Conservation (phyloP, 495 filamentous ascomycete species). For the Hypoxylon crocopeplum region DNA sequence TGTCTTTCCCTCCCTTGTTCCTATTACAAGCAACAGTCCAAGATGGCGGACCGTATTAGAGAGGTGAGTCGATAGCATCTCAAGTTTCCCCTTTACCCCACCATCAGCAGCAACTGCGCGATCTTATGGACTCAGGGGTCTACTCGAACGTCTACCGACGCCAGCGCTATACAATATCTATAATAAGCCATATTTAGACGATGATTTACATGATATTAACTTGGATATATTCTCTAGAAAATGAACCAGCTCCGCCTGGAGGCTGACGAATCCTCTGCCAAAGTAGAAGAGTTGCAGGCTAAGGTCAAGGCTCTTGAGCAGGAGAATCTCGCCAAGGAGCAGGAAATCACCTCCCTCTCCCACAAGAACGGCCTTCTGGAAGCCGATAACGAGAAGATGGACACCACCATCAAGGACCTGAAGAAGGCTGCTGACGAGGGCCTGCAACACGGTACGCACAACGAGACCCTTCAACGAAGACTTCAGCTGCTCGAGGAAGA, state of each 20-base stretch:
- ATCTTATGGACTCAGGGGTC: conserved; percentile 1
- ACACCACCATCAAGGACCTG: conserved; percentile 73
- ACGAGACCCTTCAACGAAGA: conserved; percentile 87
- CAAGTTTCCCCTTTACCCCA: conserved; percentile 49
- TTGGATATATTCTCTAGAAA: conserved; percentile 64
- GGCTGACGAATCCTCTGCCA: conserved; percentile 78
- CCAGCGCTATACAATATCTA: background rate
- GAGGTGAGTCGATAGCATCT: conserved; percentile 64
- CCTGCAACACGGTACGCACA: conserved; percentile 77
- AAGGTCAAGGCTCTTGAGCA: conserved; percentile 91
- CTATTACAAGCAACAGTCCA: conserved; percentile 12
- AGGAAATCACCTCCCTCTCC: conserved; percentile 92
- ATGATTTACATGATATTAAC: conserved; percentile 28
- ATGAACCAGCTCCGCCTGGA: conserved; percentile 92
- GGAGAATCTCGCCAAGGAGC: conserved; percentile 94
- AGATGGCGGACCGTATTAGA: conserved; percentile 77
- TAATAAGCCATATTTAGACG: conserved; percentile 9
- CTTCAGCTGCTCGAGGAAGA: conserved; percentile 97
- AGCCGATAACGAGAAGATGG: conserved; percentile 86
- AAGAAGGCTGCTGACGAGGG: conserved; percentile 80
- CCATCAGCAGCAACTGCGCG: conserved; percentile 41
- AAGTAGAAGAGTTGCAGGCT: conserved; percentile 84
- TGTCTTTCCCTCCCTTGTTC: conserved; percentile 10
- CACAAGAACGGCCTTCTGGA: conserved; percentile 94
- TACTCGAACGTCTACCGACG: background rate